Base-by-base conservation (phyloP, 257 asterid genomes). In the Solanum dulcamara region DNA sequence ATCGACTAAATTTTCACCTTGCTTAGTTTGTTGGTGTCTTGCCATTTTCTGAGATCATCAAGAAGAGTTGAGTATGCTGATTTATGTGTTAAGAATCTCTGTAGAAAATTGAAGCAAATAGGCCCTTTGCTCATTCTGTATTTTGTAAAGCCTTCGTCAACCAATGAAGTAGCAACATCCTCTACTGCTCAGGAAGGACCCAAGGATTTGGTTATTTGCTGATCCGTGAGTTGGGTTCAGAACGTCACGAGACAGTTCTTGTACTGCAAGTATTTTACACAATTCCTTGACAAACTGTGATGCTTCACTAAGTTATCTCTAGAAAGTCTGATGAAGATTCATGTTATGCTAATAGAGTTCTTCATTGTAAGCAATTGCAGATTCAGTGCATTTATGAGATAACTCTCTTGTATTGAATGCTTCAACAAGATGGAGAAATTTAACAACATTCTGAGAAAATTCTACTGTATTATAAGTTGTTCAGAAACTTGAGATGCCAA, bases 1-100 rank as follows among this genome's bases (percentile, higher is more conserved):
- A 86, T 93, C 11, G 98, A 94, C 88, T 93, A 85, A 88, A 50
- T 14, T 17, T 66, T 55, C 77, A 53, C 62, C 55, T 1, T 7
- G 53, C 24, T 60, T 22, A 37, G 50, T 30, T 51, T 6, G 24
- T 42, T 30, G 12, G 86, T 30, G 40, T 68, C 46, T 12, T 81
- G 12, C 35, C 57, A 74, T 22, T 57, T 57, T 28, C 80, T 32
- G 75, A 44, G 55, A 72, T 40, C 55, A 40, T n/a, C 81, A n/a
- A 44, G 55, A 72, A 72, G 81, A 72, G 14, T 42, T 0, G 38
- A 22, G 51, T 67, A 20, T 68, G 55, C 68, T 84, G 42, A 30
- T 30, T 68, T 68, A 44, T 10, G 42, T 66, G 66, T 84, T 66
- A 6, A 8, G 22, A 40, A n/a, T 74, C 12, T 72, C 57, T 42